These are phyloP conservation scores for Lagerstroemia speciosa DNA, from an alignment of 345 rosid genomes.

Conservation along the genomic window DNA sequence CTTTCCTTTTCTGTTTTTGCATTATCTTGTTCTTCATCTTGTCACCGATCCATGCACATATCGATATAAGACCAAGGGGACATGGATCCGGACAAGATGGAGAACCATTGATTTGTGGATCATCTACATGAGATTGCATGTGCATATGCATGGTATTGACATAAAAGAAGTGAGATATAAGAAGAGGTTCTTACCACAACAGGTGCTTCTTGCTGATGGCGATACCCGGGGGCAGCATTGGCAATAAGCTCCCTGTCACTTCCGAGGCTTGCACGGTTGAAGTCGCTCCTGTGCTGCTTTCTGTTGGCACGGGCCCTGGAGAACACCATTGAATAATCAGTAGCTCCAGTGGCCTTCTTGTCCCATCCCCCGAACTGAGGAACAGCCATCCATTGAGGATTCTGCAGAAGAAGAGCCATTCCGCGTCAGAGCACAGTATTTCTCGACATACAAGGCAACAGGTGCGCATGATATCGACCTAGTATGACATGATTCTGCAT, in stretches of 20 bases:
- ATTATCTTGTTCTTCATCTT: slow-evolving; percentile 11
- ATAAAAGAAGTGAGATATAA: not conserved
- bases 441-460: not conserved
- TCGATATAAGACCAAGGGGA: slow-evolving; percentile 26
- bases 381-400: slow-evolving; percentile 35
- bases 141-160: not conserved
- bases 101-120: too few species aligned
- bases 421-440: not conserved
- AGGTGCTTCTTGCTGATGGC: slow-evolving; percentile 32
- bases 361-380: slow-evolving; percentile 91
- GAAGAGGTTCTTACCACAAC: slow-evolving; percentile 24
- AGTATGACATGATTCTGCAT: not conserved
- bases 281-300: slow-evolving; percentile 43
- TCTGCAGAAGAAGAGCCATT: slow-evolving; percentile 21
- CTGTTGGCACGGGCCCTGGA: slow-evolving; percentile 54
- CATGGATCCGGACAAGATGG: slow-evolving; percentile 23
- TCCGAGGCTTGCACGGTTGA: slow-evolving; percentile 38
- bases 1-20: slow-evolving; percentile 71
- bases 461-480: not conserved
- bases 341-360: slow-evolving; percentile 29
- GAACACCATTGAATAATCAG: slow-evolving; percentile 61
- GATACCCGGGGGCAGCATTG: not conserved
- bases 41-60: slow-evolving; percentile 34
- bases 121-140: not conserved
- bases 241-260: slow-evolving; percentile 36